phyloP scores from a whole-genome alignment of 768 basidiomycete species.

The Naematelia aurantialba region DNA sequence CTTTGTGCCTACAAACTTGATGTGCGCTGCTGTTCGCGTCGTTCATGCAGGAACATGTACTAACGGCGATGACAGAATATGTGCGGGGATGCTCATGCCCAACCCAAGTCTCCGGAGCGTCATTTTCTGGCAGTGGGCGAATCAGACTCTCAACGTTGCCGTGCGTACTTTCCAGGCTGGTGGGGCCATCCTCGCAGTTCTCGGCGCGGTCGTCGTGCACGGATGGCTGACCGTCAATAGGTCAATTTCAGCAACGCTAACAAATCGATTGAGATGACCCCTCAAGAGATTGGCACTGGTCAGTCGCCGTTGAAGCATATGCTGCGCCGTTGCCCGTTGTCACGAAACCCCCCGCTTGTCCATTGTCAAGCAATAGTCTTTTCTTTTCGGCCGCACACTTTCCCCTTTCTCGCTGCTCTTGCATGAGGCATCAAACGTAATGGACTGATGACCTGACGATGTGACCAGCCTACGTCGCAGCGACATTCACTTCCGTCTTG shows the following conservation, averaged over 20 bases:
- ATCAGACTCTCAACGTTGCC: slow-evolving; percentile 52
- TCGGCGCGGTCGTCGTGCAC: not conserved
- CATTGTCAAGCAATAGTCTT: too few relatives aligned
- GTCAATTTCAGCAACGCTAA: slow-evolving; percentile 53
- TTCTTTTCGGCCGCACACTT: too few relatives aligned
- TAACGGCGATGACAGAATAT: too few relatives aligned
- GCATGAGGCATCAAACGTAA: too few relatives aligned
- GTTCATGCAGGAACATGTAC: not conserved
- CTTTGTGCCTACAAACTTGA: slow-evolving; percentile 53
- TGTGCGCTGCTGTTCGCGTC: slow-evolving; percentile 26
- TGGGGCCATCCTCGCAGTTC: too few relatives aligned
- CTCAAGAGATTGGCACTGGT: slow-evolving; percentile 50
- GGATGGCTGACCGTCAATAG: slow-evolving; percentile 12
- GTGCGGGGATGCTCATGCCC: slow-evolving; percentile 53
- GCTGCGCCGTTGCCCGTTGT: not conserved
- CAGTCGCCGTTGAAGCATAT: too few relatives aligned
- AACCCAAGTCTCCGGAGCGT: slow-evolving; percentile 46
- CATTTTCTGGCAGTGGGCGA: slow-evolving; percentile 51
- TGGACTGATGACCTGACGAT: too few relatives aligned
- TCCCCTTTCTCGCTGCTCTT: too few relatives aligned
- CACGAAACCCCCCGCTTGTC: too few relatives aligned
- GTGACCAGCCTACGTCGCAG: slow-evolving; percentile 51
- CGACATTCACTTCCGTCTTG: slow-evolving; percentile 51
- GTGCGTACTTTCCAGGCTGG: slow-evolving; percentile 19
- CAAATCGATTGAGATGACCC: slow-evolving; percentile 51